A percentile compares a stretch with the other conserved stretches of the same genome.
These are phyloP conservation scores for Xylaria curta DNA, from an alignment of 495 filamentous ascomycete genomes.

Conservation along the genomic window DNA sequence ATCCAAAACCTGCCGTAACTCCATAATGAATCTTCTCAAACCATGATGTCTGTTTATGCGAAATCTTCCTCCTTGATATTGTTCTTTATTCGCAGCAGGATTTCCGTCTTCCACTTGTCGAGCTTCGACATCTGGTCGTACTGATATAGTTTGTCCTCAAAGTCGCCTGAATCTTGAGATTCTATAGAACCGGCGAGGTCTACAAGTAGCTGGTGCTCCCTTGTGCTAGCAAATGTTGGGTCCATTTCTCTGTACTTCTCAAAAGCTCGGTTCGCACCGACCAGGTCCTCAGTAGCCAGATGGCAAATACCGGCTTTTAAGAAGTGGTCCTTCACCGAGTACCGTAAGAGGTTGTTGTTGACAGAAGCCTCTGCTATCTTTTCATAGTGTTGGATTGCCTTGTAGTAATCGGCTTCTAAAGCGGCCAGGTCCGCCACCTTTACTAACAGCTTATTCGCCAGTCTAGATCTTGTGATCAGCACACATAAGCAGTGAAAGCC, in stretches of 20 bases:
- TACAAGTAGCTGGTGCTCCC: constrained; percentile 79
- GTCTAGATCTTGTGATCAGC: constrained; percentile 50
- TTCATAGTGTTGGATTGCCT: constrained; percentile 80
- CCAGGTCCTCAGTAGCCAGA: constrained; percentile 75
- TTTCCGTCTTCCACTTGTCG: constrained; percentile 94
- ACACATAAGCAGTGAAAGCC: background rate
- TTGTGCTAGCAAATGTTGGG: constrained; percentile 70
- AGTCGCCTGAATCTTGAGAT: constrained; percentile 75
- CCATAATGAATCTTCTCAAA: constrained; percentile 25
- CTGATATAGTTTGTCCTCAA: constrained; percentile 83
- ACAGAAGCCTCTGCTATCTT: constrained; percentile 74
- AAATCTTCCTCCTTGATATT: constrained; percentile 73
- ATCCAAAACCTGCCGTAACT: constrained; percentile 27
- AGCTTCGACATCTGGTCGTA: constrained; percentile 89
- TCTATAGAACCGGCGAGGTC: constrained; percentile 77
- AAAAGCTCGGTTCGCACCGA: constrained; percentile 76
- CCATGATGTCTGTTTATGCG: constrained; percentile 37
- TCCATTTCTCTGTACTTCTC: constrained; percentile 85
- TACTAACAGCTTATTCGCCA: constrained; percentile 88
- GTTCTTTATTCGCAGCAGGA: constrained; percentile 82
- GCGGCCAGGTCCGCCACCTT: constrained; percentile 89
- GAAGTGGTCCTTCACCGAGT: constrained; percentile 91
- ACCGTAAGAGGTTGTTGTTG: constrained; percentile 84
- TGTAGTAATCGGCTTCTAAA: constrained; percentile 78
- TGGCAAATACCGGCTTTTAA: constrained; percentile 88